Percentiles rank a stretch among this genome's conserved stretches.
phyloP scores from a whole-genome alignment of 306 rosid genomes.

The Cucumis melo region DNA sequence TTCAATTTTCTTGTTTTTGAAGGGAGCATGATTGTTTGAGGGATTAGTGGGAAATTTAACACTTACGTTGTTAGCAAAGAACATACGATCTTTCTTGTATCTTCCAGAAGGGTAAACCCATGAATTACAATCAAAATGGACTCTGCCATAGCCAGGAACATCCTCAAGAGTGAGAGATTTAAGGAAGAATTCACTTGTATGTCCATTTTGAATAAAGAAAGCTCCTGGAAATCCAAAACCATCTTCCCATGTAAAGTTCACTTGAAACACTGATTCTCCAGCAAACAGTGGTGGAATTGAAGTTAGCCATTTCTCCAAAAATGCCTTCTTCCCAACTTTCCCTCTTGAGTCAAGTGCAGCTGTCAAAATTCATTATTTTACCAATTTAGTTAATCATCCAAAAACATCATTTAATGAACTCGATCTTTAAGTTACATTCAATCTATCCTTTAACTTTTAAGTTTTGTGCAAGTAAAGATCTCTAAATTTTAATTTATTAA shows the following conservation, averaged over 20 bases:
- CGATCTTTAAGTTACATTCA: no score
- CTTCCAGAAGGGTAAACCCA: conserved; percentile 60
- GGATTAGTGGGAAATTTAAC: no score
- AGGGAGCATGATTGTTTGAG: no score
- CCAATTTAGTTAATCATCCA: neutral
- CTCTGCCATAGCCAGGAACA: conserved; percentile 49
- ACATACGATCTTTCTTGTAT: conserved; percentile 44
- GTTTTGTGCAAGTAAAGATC: no score
- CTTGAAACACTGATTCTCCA: conserved; percentile 37
- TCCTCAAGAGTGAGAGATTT: conserved; percentile 45
- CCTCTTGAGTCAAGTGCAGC: conserved; percentile 32
- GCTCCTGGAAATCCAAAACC: conserved; percentile 64
- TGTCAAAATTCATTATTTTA: neutral
- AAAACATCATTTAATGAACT: neutral
- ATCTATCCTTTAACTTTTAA: no score
- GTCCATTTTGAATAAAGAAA: conserved; percentile 43
- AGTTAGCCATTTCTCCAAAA: conserved; percentile 46
- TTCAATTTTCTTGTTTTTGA: no score
- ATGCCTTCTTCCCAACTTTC: conserved; percentile 42
- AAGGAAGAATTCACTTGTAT: conserved; percentile 55
- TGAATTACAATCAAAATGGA: conserved; percentile 69
- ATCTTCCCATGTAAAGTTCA: conserved; percentile 52
- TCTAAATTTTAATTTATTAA: no score
- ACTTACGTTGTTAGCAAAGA: conserved; percentile 39
- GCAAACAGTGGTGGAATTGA: conserved; percentile 26